Conservation (phyloP, 768 basidiomycete genomes). For the Suillus subluteus region DNA sequence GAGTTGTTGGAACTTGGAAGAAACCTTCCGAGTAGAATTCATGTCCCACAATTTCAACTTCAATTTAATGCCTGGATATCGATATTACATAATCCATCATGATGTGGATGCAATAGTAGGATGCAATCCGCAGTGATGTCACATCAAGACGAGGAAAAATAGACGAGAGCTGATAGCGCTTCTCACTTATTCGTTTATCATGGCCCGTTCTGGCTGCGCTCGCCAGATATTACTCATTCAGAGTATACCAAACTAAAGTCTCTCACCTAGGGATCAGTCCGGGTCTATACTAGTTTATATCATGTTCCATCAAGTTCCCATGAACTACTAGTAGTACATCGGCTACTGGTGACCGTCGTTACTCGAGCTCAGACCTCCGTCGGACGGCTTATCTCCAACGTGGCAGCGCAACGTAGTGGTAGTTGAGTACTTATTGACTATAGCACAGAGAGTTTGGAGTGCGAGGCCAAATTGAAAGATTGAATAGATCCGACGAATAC, state of each 20-base stretch:
- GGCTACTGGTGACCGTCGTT: neutral
- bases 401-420: neutral
- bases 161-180: constrained; percentile 4
- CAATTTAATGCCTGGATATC: neutral
- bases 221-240: neutral
- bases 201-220: constrained; percentile 7
- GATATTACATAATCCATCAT: neutral
- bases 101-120: neutral
- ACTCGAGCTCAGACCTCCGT: neutral
- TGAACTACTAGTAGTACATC: neutral
- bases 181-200: constrained; percentile 5
- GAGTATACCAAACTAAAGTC: neutral
- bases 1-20: neutral
- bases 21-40: neutral
- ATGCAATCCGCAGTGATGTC: neutral
- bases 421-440: neutral
- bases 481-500: neutral
- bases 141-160: constrained; percentile 4
- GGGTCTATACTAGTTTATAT: neutral
- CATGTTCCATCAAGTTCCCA: neutral
- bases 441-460: too few species aligned
- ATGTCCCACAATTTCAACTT: neutral
- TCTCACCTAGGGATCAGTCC: neutral
- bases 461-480: neutral
- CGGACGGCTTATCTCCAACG: neutral